Evolutionary conservation across 768 basidiomycete genomes (phyloP), one percentile per base, ranked within the genome.

Genomic region (Agrocybe praecox): DNA sequence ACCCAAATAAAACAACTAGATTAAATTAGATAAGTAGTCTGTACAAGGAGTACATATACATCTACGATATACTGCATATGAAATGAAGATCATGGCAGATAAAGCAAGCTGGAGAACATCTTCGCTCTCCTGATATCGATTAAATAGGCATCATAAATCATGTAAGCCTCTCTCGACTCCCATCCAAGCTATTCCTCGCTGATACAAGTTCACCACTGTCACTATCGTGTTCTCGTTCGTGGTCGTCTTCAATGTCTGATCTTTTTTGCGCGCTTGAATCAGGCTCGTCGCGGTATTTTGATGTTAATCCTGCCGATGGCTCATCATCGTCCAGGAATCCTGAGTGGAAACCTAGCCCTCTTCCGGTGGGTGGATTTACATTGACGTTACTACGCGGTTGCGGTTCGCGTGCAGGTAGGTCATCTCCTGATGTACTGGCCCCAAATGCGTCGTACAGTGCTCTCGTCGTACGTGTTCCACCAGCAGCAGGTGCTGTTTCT

Each of bases 361-460:
- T 74, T 34, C 69, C 76, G 33, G 71, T 64, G 19, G 67, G 67
- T 18, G 64, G 67, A n/a, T 63, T 64, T 15, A 63, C 56, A 52
- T 51, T 44, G 3, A 42, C 24, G 34, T 60, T 15, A 34, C 46
- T 49, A 19, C 32, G 29, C n/a, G 23, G 17, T n/a, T 44, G 22
- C 3, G 26, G 6, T 8, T 26, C 50, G 18, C 52, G 62, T 2
- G 52, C 55, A 23, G 60, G 57, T 15, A 66, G 59, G 9, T 64
- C 56, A 19, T 63, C 62, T 7, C 55, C 53, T 1, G 68, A 72
- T 60, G 75, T 72, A 65, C 26, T 29, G 26, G 91, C 92, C 24
- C 92, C 92, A 71, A 97, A 96, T 15, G 94, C 92, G 70, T 97
- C 94, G 64, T 96, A 97, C 58, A 96, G 69, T 70, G 95, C 96